A percentile compares a stretch with the other conserved stretches of the same genome.
Evolutionary conservation across 2,329 filamentous ascomycete species (phyloP).

Genomic region (Elsinoe australis): DNA sequence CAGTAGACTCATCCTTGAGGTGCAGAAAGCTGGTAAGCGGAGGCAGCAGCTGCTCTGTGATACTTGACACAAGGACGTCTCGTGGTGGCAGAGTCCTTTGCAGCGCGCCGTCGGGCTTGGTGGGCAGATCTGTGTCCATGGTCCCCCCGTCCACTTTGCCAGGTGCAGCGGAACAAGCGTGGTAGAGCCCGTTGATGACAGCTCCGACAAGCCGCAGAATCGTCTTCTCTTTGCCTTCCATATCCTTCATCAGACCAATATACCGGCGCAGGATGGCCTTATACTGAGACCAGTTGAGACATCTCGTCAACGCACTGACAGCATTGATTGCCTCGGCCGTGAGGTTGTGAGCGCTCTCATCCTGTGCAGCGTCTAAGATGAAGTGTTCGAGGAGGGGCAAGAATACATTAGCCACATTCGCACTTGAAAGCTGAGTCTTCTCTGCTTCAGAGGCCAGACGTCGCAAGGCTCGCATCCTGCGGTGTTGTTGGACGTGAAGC

Average conservation of each 20-base stretch:
- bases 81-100: slow-evolving; percentile 38
- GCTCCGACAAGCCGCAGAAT: slow-evolving; percentile 74
- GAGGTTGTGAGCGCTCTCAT: slow-evolving; percentile 70
- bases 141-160: background rate
- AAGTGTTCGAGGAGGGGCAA: slow-evolving; percentile 91
- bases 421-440: slow-evolving; percentile 58
- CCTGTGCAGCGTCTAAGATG: slow-evolving; percentile 73
- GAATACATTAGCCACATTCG: slow-evolving; percentile 78
- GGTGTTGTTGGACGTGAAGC: slow-evolving; percentile 78
- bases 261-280: slow-evolving; percentile 77
- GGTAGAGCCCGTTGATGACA: slow-evolving; percentile 66
- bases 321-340: slow-evolving; percentile 79
- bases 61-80: slow-evolving; percentile 48
- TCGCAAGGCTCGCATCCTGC: slow-evolving; percentile 75
- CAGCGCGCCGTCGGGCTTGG: slow-evolving; percentile 24
- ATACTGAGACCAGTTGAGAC: slow-evolving; percentile 85
- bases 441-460: slow-evolving; percentile 63
- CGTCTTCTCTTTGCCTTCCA: slow-evolving; percentile 76
- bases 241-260: slow-evolving; percentile 70
- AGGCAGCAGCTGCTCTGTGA: slow-evolving; percentile 68
- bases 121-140: slow-evolving; percentile 6
- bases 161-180: slow-evolving; percentile 9
- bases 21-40: slow-evolving; percentile 78
- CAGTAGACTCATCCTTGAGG: slow-evolving; percentile 87
- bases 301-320: slow-evolving; percentile 65